Percentiles rank a stretch among this genome's conserved stretches.
These are phyloP conservation scores for Paecilomyces variotii DNA, from an alignment of 2,329 filamentous ascomycete genomes.

Conservation along the genomic window DNA sequence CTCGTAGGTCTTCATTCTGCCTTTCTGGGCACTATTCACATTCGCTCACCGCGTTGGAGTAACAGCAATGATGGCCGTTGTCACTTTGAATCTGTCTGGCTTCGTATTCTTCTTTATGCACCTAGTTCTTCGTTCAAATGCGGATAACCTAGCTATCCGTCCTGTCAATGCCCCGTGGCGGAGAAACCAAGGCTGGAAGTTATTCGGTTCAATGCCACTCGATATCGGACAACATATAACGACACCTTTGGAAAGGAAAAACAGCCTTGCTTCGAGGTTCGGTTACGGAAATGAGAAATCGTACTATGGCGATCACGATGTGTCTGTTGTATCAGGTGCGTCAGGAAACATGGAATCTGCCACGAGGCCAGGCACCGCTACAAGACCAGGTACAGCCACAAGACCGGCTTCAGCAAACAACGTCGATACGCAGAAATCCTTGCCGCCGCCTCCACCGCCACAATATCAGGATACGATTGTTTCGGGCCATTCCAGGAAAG, in stretches of 20 bases:
- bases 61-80: slow-evolving; percentile 12
- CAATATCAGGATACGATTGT: background rate
- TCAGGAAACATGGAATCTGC: background rate
- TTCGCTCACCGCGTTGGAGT: slow-evolving; percentile 1
- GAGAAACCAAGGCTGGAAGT: slow-evolving; percentile 3
- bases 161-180: slow-evolving; percentile 2
- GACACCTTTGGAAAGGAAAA: slow-evolving; percentile 9
- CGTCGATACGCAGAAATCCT: slow-evolving; percentile 5
- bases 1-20: slow-evolving; percentile 11
- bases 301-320: background rate
- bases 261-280: background rate
- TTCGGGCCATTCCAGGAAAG: slow-evolving; percentile 1
- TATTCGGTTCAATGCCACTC: slow-evolving; percentile 8
- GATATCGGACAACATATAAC: slow-evolving; percentile 11
- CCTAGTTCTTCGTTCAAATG: slow-evolving; percentile 15
- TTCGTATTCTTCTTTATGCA: slow-evolving; percentile 14
- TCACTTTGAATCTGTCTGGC: slow-evolving; percentile 16
- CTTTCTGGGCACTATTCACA: slow-evolving; percentile 12
- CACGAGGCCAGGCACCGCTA: background rate
- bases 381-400: background rate
- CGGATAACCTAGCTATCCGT: slow-evolving; percentile 8
- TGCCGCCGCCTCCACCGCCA: slow-evolving; percentile 7
- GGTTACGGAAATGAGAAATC: background rate
- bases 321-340: background rate
- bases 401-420: background rate